Evolutionary conservation across 169 alveolate species (phyloP).

Genomic region (Babesia gibsoni): DNA sequence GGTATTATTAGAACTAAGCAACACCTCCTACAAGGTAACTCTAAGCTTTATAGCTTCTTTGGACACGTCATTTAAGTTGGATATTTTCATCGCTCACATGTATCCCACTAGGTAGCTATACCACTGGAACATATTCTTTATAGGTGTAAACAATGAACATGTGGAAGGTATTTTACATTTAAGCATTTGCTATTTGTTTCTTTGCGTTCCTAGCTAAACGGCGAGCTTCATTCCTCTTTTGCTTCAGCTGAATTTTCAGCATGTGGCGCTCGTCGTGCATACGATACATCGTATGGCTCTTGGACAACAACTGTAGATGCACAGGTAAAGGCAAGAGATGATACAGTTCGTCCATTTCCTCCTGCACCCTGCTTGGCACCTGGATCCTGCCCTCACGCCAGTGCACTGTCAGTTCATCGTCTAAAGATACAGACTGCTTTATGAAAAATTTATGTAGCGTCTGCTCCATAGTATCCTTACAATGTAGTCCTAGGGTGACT

Average conservation of each 20-base stretch:
- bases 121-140: too few species aligned
- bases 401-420: slow-evolving; percentile 30
- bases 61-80: too few species aligned
- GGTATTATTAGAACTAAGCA: too few species aligned
- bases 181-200: neutral
- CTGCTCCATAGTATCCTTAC: slow-evolving; percentile 16
- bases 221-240: slow-evolving; percentile 51
- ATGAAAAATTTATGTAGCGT: slow-evolving; percentile 11
- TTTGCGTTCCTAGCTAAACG: slow-evolving; percentile 23
- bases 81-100: too few species aligned
- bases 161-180: neutral
- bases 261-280: slow-evolving; percentile 62
- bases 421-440: neutral
- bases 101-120: too few species aligned
- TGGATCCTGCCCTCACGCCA: slow-evolving; percentile 46
- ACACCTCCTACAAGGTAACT: too few species aligned
- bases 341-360: slow-evolving; percentile 30
- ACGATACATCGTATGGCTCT: slow-evolving; percentile 59
- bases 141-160: neutral
- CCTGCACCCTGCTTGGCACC: slow-evolving; percentile 24
- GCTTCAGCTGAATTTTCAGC: slow-evolving; percentile 48
- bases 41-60: too few species aligned
- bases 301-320: slow-evolving; percentile 53
- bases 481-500: slow-evolving; percentile 26
- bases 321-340: slow-evolving; percentile 42